Evolutionary conservation across 495 filamentous ascomycete genomes (phyloP), one percentile per base, ranked within the genome.

Genomic region (Annulohypoxylon bovei): DNA sequence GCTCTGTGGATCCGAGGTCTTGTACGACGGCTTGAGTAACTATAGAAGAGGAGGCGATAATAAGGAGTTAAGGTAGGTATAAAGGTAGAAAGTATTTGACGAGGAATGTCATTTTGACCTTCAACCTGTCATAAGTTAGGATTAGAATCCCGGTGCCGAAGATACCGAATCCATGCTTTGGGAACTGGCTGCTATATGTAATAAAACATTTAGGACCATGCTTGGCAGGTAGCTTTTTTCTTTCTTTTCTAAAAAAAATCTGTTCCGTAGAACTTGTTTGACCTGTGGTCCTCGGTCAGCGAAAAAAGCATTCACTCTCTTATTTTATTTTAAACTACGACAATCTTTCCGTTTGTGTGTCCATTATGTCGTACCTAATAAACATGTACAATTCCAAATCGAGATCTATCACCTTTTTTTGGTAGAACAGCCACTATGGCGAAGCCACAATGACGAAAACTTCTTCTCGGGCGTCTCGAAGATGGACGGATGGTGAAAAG

Each of bases 121-220:
- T 65, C 56, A 49, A 68, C 60, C 60, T 68, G 49, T 58, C 60
- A 65, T 65, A 47, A 65, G 46, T 72, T 55, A 65, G 70, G 70
- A 72, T 72, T 67, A 54, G n/a, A 27, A 72, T 72, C 70, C 65
- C 30, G 44, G 70, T 72, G 70, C 70, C 70, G 70, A 72, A 72
- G 28, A 72, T 72, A 72, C 70, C 65, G 65, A 65, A 72, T 68
- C 70, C 65, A 72, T 72, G 70, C 65, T 67, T 56, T 65, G 61
- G 70, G 65, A 72, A 62, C 18, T 47, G 30, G 54, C 56, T 61
- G 54, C 35, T 65, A 54, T 59, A 58, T 65, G 70, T 72, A 72
- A 68, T 72, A 65, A 65, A 68, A 62, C 39, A 50, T 65, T 65
- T 71, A 72, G 54, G 35, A 44, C 20, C 42, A 23, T 61, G 32